Percentiles rank a stretch among this genome's conserved stretches.
These are phyloP conservation scores for Yamadazyma epiphylla DNA, from an alignment of 1,139 yeast species.

Conservation along the genomic window DNA sequence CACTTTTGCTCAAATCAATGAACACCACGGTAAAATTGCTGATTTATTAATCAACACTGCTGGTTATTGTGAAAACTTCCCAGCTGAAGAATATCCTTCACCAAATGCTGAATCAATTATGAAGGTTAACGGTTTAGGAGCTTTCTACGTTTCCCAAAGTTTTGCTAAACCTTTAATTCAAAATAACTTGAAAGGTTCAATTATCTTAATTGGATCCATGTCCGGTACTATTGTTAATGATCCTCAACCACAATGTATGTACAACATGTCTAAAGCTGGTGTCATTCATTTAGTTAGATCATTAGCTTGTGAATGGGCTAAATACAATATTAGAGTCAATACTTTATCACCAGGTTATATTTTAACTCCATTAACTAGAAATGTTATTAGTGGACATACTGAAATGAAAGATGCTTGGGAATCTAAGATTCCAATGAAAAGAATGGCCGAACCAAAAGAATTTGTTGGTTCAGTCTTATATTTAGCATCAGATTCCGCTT, in stretches of 20 bases:
- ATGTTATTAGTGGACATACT: constrained; percentile 41
- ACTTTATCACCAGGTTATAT: constrained; percentile 48
- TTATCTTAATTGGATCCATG: constrained; percentile 47
- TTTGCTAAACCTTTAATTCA: constrained; percentile 65
- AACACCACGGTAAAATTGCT: constrained; percentile 58
- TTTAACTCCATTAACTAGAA: constrained; percentile 46
- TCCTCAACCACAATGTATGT: constrained; percentile 49
- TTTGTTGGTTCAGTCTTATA: constrained; percentile 45
- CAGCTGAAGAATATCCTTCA: constrained; percentile 77
- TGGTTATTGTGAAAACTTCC: constrained; percentile 78
- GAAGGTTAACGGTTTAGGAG: constrained; percentile 73
- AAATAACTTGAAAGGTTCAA: constrained; percentile 50
- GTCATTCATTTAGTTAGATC: constrained; percentile 47
- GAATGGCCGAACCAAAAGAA: constrained; percentile 52
- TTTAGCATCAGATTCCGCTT: constrained; percentile 44
- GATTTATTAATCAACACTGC: constrained; percentile 72
- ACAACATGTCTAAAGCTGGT: constrained; percentile 51
- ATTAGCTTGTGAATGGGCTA: constrained; percentile 52
- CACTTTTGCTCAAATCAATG: constrained; percentile 47
- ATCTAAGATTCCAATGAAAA: constrained; percentile 44
- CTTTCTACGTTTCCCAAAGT: constrained; percentile 58
- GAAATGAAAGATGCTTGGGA: constrained; percentile 51
- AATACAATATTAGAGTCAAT: constrained; percentile 46
- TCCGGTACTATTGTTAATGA: constrained; percentile 48
- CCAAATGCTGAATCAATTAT: constrained; percentile 63